Base-by-base conservation (phyloP, 2,329 filamentous ascomycete species). In the Colletotrichum eremochloae region DNA sequence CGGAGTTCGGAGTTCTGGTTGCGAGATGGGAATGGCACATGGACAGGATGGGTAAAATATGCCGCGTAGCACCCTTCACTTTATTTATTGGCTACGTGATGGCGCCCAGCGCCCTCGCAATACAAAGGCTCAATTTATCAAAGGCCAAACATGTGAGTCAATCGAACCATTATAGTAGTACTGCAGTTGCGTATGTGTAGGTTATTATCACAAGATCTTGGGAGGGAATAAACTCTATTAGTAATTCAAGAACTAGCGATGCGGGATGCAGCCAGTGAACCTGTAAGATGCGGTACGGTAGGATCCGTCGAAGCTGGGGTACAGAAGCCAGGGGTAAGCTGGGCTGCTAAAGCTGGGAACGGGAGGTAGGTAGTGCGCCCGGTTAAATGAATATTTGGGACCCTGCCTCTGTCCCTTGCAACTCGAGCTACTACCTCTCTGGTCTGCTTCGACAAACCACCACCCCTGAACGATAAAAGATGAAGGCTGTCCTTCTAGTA, bases 381-480 rank as follows among this genome's bases (percentile, higher is more conserved):
- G 68, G 68, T 48, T 71, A 71, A 61, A 50, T 67, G 68, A 71
- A 67, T 71, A 71, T 71, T n/a, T 71, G 55, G 38, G 48, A 40
- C 50, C 14, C 38, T 46, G n/a, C 36, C 48, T 11, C 48, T 11
- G 36, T 40, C 11, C 40, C 33, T 33, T 52, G n/a, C 33, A 42
- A 20, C 38, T 44, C n/a, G 24, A 40, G 33, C 36, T 57, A 18
- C 3, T 38, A 44, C 42, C 61, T 61, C 40, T 14, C 40, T 29
- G 6, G 36, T 38, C 24, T 40, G 36, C 61, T 52, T 33, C 18
- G 40, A 33, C 24, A 53, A 63, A 38, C 33, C 60, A 40, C 48
- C 29, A 63, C 58, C 44, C 61, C 48, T 72, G 40, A 40, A 70
- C 53, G 61, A 70, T 72, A 40, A 70, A 70, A 58, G 61, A 70